Percentiles rank a stretch among this genome's conserved stretches.
phyloP scores from a whole-genome alignment of 805 yeast genomes.

The Hanseniaspora lachancei region DNA sequence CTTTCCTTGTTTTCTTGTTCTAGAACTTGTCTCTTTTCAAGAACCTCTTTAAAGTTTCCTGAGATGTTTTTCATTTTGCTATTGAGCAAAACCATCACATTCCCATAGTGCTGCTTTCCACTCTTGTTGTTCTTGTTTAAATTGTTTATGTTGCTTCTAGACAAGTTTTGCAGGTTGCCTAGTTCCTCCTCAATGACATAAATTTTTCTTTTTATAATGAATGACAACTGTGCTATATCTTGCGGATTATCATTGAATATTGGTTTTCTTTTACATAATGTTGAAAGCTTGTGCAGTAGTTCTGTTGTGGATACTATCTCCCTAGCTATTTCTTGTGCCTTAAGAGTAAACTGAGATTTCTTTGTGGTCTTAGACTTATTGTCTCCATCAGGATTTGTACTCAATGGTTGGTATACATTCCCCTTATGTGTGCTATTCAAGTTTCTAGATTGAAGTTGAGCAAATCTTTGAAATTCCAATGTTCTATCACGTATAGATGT shows the following conservation, averaged over 20 bases:
- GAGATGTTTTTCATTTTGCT: constrained; percentile 85
- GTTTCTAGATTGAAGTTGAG: constrained; percentile 52
- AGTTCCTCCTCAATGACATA: constrained; percentile 66
- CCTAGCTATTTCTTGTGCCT: constrained; percentile 73
- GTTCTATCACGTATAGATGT: constrained; percentile 60
- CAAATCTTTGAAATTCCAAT: constrained; percentile 84
- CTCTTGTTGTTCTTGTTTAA: constrained; percentile 34
- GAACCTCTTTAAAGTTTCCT: constrained; percentile 80
- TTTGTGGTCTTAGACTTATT: constrained; percentile 19
- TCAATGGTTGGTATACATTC: constrained; percentile 9
- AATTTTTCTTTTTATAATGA: constrained; percentile 41
- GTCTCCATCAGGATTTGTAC: not conserved
- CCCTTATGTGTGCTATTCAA: constrained; percentile 28
- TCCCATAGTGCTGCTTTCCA: constrained; percentile 60
- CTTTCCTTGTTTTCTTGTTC: constrained; percentile 70
- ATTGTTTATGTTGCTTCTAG: constrained; percentile 29
- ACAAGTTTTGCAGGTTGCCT: constrained; percentile 44
- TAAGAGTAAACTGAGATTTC: constrained; percentile 41
- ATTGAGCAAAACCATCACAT: constrained; percentile 74
- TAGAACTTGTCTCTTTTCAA: constrained; percentile 72
- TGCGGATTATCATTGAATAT: constrained; percentile 87
- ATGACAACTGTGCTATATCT: constrained; percentile 84
- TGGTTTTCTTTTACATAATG: constrained; percentile 76
- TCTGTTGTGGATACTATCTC: constrained; percentile 81
- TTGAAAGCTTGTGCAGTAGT: constrained; percentile 64